phyloP scores from a whole-genome alignment of 768 basidiomycete species.

The Nidularia pulvinata region DNA sequence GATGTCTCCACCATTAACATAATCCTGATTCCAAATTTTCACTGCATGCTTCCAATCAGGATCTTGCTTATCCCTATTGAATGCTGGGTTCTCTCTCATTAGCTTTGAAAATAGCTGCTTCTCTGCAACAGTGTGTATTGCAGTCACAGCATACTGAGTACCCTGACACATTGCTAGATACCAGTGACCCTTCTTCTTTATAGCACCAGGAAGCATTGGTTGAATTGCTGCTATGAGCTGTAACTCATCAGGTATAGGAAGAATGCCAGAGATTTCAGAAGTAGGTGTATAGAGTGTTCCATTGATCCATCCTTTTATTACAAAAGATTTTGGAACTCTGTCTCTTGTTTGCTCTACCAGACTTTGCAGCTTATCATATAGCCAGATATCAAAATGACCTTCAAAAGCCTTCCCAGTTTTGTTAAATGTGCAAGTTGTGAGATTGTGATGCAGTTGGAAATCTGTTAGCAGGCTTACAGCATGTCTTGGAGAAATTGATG shows the following conservation, averaged over 20 bases:
- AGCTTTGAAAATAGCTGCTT: constrained; percentile 12
- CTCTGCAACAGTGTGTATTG: constrained; percentile 20
- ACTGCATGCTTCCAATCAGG: background rate
- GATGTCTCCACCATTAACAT: background rate
- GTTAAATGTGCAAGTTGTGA: constrained; percentile 14
- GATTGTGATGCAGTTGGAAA: constrained; percentile 21
- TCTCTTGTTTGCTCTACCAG: background rate
- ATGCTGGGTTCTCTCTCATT: background rate
- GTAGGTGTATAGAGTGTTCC: constrained; percentile 10
- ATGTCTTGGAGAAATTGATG: no score
- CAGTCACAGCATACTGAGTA: constrained; percentile 20
- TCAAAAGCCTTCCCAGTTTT: constrained; percentile 11
- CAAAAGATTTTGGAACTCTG: background rate
- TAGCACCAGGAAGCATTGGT: constrained; percentile 3
- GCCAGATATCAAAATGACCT: constrained; percentile 16
- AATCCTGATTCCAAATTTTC: background rate
- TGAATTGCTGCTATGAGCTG: constrained; percentile 9
- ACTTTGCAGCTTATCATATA: constrained; percentile 9
- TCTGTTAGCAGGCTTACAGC: constrained; percentile 4
- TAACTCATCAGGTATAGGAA: constrained; percentile 12
- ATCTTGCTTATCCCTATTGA: background rate
- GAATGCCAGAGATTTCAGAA: constrained; percentile 13
- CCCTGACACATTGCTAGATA: constrained; percentile 18
- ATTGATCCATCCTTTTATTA: constrained; percentile 13
- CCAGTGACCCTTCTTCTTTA: constrained; percentile 7